Percentiles rank a stretch among this genome's conserved stretches.
Evolutionary conservation across 2,329 filamentous ascomycete genomes (phyloP).

Genomic region (Aspergillus tamarii): DNA sequence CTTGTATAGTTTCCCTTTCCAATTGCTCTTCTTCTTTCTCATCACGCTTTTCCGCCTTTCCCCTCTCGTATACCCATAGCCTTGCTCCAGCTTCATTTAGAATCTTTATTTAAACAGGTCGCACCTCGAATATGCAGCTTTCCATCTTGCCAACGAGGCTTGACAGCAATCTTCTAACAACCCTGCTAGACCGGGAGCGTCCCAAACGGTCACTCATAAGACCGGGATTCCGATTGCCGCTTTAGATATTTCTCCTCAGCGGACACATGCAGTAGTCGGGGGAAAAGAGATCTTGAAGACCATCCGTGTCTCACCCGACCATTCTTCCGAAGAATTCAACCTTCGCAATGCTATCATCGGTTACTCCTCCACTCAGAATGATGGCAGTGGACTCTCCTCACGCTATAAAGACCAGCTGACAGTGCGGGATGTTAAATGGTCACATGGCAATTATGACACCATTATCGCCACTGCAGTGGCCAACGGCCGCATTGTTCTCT

Average conservation of each 20-base stretch:
- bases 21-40: slow-evolving; percentile 21
- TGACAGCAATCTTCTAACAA: slow-evolving; percentile 23
- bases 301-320: slow-evolving; percentile 60
- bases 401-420: slow-evolving; percentile 62
- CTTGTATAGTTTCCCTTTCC: slow-evolving; percentile 38
- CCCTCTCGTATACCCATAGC: not conserved
- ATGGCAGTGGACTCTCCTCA: slow-evolving; percentile 46
- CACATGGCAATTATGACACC: slow-evolving; percentile 62
- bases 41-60: slow-evolving; percentile 12
- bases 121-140: slow-evolving; percentile 4
- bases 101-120: slow-evolving; percentile 1
- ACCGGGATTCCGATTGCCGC: slow-evolving; percentile 67
- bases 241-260: slow-evolving; percentile 64
- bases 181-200: slow-evolving; percentile 47
- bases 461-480: slow-evolving; percentile 66
- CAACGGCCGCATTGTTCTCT: slow-evolving; percentile 67
- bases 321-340: slow-evolving; percentile 65
- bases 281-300: slow-evolving; percentile 70
- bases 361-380: slow-evolving; percentile 57
- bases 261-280: slow-evolving; percentile 66
- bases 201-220: slow-evolving; percentile 62
- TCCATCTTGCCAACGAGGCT: slow-evolving; percentile 7
- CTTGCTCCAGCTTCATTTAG: not conserved
- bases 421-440: slow-evolving; percentile 70
- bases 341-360: slow-evolving; percentile 63